Percentiles rank a stretch among this genome's conserved stretches.
These are phyloP conservation scores for Rhazya stricta DNA, from an alignment of 257 asterid species.

Conservation along the genomic window DNA sequence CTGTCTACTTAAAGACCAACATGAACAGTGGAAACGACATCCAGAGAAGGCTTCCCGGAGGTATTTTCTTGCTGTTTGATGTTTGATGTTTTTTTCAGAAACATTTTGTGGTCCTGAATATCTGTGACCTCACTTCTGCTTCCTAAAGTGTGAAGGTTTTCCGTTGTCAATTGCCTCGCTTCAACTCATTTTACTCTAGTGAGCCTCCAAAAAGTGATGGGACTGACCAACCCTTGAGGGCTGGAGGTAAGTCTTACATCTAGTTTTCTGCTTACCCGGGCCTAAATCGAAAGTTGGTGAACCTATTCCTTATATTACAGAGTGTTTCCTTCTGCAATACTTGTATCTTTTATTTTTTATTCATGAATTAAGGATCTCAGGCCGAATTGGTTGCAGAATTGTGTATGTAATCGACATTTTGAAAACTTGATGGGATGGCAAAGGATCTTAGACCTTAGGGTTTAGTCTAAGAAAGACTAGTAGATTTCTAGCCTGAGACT, in stretches of 20 bases:
- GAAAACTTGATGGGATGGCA: background rate
- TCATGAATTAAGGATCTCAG: background rate
- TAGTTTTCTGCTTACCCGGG: slow-evolving; percentile 1
- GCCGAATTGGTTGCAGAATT: background rate
- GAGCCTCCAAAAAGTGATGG: slow-evolving; percentile 72
- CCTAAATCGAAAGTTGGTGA: background rate
- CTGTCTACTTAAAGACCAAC: slow-evolving; percentile 83
- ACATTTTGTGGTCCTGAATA: background rate
- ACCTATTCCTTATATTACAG: background rate
- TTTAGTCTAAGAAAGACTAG: background rate
- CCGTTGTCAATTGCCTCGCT: slow-evolving; percentile 71
- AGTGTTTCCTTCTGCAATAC: background rate
- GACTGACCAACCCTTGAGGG: slow-evolving; percentile 46
- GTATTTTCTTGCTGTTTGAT: slow-evolving; percentile 27
- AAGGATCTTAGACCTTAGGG: no score
- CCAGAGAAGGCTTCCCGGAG: slow-evolving; percentile 57
- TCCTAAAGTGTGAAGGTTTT: slow-evolving; percentile 68
- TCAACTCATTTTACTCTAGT: slow-evolving; percentile 66
- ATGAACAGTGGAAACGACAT: slow-evolving; percentile 79
- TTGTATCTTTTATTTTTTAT: background rate
- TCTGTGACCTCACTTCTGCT: slow-evolving; percentile 12
- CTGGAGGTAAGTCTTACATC: slow-evolving; percentile 49
- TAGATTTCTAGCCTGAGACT: background rate
- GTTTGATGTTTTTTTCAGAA: background rate
- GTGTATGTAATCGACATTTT: background rate